These are phyloP conservation scores for Ambrosiella beaveri DNA, from an alignment of 2,329 filamentous ascomycete genomes.

Conservation along the genomic window DNA sequence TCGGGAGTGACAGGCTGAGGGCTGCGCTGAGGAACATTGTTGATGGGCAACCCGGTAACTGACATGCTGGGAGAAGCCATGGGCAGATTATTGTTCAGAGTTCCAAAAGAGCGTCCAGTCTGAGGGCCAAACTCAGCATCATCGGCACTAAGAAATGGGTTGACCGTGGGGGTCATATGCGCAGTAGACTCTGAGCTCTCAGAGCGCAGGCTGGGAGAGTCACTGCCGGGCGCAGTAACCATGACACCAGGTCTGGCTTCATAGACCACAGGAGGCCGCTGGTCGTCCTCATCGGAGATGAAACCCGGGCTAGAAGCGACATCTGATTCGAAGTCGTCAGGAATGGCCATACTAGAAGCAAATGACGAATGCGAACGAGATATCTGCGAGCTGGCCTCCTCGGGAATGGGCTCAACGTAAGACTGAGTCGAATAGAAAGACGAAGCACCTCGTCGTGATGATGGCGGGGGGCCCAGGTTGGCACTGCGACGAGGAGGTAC, in stretches of 20 bases:
- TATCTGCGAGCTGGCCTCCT: conserved; percentile 38
- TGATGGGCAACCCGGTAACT: background rate
- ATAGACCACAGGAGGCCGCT: conserved; percentile 2
- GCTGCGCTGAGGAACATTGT: conserved; percentile 1
- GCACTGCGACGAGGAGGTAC: conserved; percentile 30
- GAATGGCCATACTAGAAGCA: conserved; percentile 57
- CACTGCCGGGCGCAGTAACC: conserved; percentile 1
- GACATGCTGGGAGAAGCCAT: conserved; percentile 2
- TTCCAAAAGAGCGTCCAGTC: background rate
- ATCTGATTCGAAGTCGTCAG: conserved; percentile 40
- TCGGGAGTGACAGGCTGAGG: conserved; percentile 19
- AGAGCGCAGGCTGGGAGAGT: conserved; percentile 17
- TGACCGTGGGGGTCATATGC: background rate
- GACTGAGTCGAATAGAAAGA: conserved; percentile 50
- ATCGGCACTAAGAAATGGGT: conserved; percentile 7
- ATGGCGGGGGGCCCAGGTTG: conserved; percentile 42
- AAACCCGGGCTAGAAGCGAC: conserved; percentile 6
- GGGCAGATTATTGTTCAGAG: background rate
- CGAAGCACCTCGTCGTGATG: conserved; percentile 40
- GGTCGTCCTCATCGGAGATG: conserved; percentile 5
- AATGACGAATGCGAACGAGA: conserved; percentile 44
- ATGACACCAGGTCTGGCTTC: conserved; percentile 8
- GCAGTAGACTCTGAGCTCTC: conserved; percentile 2
- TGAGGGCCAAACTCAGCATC: background rate
- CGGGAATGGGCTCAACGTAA: conserved; percentile 58